Percentiles rank a stretch among this genome's conserved stretches.
Conservation (phyloP, 257 asterid species). For the Verbascum thapsus region DNA sequence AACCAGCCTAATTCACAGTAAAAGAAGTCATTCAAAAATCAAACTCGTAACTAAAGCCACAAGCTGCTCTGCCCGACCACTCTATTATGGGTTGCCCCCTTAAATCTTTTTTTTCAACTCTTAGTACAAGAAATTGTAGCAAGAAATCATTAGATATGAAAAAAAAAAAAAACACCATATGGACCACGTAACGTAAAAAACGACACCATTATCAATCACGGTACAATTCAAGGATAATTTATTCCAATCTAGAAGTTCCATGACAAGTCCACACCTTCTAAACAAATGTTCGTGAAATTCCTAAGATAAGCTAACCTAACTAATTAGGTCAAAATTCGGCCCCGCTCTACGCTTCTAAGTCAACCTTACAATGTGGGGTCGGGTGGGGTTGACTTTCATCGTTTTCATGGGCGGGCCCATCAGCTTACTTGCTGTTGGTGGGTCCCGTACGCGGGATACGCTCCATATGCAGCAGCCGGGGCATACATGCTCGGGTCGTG, state of each 20-base stretch:
- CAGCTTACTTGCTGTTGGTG: constrained; percentile 70
- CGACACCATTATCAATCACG: background rate
- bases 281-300: constrained; percentile 38
- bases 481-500: constrained; percentile 57
- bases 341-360: constrained; percentile 34
- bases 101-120: too few relatives aligned
- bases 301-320: constrained; percentile 30
- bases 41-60: too few relatives aligned
- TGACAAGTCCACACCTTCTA: constrained; percentile 46
- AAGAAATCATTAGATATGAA: too few relatives aligned
- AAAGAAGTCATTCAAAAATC: too few relatives aligned
- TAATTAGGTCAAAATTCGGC: constrained; percentile 52
- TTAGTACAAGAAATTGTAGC: too few relatives aligned
- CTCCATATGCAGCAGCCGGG: constrained; percentile 58
- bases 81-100: too few relatives aligned
- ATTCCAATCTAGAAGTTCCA: constrained; percentile 43
- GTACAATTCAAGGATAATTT: constrained; percentile 32
- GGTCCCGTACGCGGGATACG: constrained; percentile 57
- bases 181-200: too few relatives aligned
- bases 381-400: constrained; percentile 16
- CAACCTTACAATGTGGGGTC: too few relatives aligned
- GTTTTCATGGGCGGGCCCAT: constrained; percentile 6
- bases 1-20: too few relatives aligned
- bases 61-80: too few relatives aligned
- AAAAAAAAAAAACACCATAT: too few relatives aligned